phyloP scores from a whole-genome alignment of 768 basidiomycete species.

The Tulasnella sp. region DNA sequence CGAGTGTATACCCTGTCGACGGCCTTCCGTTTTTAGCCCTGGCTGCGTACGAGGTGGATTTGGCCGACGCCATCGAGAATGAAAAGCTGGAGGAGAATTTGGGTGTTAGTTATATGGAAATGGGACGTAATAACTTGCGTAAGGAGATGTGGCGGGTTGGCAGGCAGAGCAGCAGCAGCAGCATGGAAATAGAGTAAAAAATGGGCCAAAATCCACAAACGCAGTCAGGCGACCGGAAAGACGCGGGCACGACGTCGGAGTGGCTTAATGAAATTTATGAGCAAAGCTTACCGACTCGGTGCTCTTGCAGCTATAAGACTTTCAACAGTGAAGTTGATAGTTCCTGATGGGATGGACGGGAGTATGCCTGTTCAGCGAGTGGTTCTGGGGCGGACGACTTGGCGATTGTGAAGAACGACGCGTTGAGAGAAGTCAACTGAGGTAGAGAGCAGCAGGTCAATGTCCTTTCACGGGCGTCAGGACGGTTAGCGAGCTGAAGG shows the following conservation, averaged over 20 bases:
- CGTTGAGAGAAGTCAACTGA: background rate
- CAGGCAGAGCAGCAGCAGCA: background rate
- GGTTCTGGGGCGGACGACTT: background rate
- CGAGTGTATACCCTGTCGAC: background rate
- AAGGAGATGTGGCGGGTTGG: background rate
- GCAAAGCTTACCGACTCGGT: background rate
- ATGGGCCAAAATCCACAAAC: background rate
- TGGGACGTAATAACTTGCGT: background rate
- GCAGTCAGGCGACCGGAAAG: background rate
- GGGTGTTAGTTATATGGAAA: background rate
- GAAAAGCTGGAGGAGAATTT: background rate
- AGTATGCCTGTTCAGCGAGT: too few relatives aligned
- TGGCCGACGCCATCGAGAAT: slow-evolving; percentile 9
- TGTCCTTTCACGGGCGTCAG: background rate
- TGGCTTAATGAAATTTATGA: background rate
- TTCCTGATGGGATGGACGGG: background rate
- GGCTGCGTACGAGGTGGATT: slow-evolving; percentile 14
- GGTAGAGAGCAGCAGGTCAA: background rate
- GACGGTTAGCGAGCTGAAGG: background rate
- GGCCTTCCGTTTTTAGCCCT: slow-evolving; percentile 9
- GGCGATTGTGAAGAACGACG: background rate
- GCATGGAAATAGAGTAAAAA: background rate
- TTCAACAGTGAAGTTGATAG: background rate
- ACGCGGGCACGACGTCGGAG: background rate
- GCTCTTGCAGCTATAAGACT: background rate